A percentile compares a stretch with the other conserved stretches of the same genome.
These are phyloP conservation scores for Tylopilus plumbeoviolaceoides DNA, from an alignment of 768 basidiomycete species.

Conservation along the genomic window DNA sequence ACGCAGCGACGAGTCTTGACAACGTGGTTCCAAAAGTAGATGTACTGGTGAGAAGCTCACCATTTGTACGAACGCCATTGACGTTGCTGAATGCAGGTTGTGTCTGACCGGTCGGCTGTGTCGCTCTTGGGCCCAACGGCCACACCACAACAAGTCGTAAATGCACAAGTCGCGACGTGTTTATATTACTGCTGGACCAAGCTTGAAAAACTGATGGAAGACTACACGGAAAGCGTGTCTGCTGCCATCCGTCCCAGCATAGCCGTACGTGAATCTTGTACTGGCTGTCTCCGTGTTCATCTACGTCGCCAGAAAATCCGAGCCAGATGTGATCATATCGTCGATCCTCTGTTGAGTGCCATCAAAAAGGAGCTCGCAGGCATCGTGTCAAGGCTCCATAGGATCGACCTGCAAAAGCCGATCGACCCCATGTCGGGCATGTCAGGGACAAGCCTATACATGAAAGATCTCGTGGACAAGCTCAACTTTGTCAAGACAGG, in stretches of 20 bases:
- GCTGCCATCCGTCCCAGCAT: conserved; percentile 52
- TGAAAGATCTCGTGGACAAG: conserved; percentile 80
- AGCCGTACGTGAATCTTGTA: conserved; percentile 40
- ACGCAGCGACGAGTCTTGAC: conserved; percentile 66
- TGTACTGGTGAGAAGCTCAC: conserved; percentile 48
- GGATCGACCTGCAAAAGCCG: conserved; percentile 74
- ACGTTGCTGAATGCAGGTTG: conserved; percentile 41
- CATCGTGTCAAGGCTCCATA: conserved; percentile 80
- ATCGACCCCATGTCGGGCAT: conserved; percentile 59
- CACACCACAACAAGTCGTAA: conserved; percentile 73
- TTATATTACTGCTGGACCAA: conserved; percentile 35
- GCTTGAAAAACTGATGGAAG: conserved; percentile 23
- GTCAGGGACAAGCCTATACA: conserved; percentile 66
- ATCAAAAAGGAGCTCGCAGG: conserved; percentile 78
- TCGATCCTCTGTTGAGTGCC: conserved; percentile 59
- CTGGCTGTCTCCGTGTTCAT: not conserved
- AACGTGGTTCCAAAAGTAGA: conserved; percentile 62
- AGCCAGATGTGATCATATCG: conserved; percentile 48
- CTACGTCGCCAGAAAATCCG: conserved; percentile 19
- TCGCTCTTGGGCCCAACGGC: conserved; percentile 72
- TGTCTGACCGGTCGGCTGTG: conserved; percentile 68
- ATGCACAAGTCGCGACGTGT: conserved; percentile 74
- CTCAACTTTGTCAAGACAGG: conserved; percentile 77
- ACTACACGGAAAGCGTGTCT: conserved; percentile 40
- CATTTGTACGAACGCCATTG: not conserved